These are phyloP conservation scores for Gossypium lobatum DNA, from an alignment of 441 rosid species.

Conservation along the genomic window DNA sequence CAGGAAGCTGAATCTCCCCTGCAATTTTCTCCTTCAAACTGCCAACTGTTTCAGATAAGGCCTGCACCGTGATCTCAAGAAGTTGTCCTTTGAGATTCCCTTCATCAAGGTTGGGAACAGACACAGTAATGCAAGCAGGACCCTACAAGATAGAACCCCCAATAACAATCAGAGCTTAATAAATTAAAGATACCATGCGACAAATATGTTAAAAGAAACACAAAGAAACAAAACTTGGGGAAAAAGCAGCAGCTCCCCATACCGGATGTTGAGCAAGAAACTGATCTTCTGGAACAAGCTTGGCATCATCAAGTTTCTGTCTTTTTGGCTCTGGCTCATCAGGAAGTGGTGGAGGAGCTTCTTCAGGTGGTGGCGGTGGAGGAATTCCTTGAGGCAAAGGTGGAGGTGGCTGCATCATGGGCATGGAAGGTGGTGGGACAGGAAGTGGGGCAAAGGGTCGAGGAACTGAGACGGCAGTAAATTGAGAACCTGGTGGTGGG, in stretches of 20 bases:
- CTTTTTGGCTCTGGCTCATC: slow-evolving; percentile 95
- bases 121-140: slow-evolving; percentile 51
- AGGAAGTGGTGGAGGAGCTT: slow-evolving; percentile 94
- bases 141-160: slow-evolving; percentile 47
- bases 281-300: slow-evolving; percentile 80
- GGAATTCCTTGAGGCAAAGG: slow-evolving; percentile 79
- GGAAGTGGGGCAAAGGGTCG: slow-evolving; percentile 48
- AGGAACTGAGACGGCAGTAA: slow-evolving; percentile 50
- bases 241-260: slow-evolving; percentile 11
- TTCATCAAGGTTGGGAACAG: slow-evolving; percentile 78
- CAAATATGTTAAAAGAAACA: background rate
- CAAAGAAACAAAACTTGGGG: background rate
- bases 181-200: background rate
- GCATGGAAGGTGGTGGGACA: slow-evolving; percentile 39
- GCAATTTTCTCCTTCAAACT: slow-evolving; percentile 98
- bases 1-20: slow-evolving; percentile 86
- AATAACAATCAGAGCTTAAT: background rate
- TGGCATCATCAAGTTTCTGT: slow-evolving; percentile 76
- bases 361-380: slow-evolving; percentile 93
- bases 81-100: slow-evolving; percentile 78
- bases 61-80: slow-evolving; percentile 73
- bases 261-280: slow-evolving; percentile 84
- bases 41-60: slow-evolving; percentile 74
- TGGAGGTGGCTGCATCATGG: slow-evolving; percentile 78
- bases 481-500: slow-evolving; percentile 90